Evolutionary conservation across 2,329 filamentous ascomycete species (phyloP), one percentile per base, ranked within the genome.

Genomic region (Fusarium mangiferae): DNA sequence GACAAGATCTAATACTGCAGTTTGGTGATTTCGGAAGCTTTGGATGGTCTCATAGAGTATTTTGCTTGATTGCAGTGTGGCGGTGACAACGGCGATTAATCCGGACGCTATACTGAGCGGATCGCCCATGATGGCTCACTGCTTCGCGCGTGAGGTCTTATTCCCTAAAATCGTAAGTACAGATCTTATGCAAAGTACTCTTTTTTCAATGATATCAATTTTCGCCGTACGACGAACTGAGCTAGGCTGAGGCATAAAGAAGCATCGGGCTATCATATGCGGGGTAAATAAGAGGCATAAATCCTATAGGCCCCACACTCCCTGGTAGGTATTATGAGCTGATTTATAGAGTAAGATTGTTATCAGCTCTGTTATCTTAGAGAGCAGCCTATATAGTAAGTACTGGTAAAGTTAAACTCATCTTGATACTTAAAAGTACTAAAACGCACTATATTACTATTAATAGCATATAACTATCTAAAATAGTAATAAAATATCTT

Each of bases 21-120:
- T 39, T 18, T 38, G 71, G 36, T 75, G 65, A 36, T 68, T 70
- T 15, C 62, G 61, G 46, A 74, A 75, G 38, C 71, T 75, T 35
- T 68, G 58, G 1, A 76, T 59, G 6, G 73, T 74, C 30, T 73
- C 65, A 28, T 75, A 72, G 8, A 76, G 71, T 36, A 70, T 28
- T 42, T 67, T 74, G 64, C 72, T 65, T 2, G 74, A 67, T 57
- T 76, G 71, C 22, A 74, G 28, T 6, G 71, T 70, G 22, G 64
- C 66, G 4, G 70, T 73, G 39, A 74, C 60, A 7, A 76, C 44
- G 11, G 62, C 68, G 18, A 75, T 42, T 8, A 74, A 46, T 13
- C 38, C 65, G 8, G 65, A 67, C 5, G 63, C 48, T 18, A 64
- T 22, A 14, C 63, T 64, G n/a, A 66, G 36, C 8, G 63, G 63